Evolutionary conservation across 768 basidiomycete genomes (phyloP).

Genomic region (Phaeotremella fagi): DNA sequence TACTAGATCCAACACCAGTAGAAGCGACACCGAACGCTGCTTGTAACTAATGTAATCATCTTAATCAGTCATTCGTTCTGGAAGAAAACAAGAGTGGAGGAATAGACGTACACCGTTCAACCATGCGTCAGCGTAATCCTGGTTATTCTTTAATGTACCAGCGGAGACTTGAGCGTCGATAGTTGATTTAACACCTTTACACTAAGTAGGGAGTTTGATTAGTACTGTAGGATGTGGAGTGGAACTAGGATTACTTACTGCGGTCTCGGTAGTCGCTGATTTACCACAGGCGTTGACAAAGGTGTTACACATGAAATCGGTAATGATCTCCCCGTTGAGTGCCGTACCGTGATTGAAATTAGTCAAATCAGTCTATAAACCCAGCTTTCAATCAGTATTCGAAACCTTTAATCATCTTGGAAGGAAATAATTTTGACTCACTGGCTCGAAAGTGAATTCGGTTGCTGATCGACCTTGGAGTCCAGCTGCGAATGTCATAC

Average conservation of each 20-base stretch:
- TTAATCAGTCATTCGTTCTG: background rate
- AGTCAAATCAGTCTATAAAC: conserved; percentile 11
- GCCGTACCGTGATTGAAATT: conserved; percentile 34
- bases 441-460: conserved; percentile 28
- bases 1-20: conserved; percentile 12
- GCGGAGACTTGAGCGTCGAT: conserved; percentile 14
- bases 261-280: conserved; percentile 23
- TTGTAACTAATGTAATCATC: conserved; percentile 20
- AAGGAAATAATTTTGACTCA: background rate
- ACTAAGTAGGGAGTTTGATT: conserved; percentile 8
- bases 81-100: background rate
- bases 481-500: conserved; percentile 24
- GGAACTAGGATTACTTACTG: conserved; percentile 1
- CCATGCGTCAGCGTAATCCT: conserved; percentile 31
- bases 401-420: background rate
- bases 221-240: background rate
- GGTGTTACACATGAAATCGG: conserved; percentile 33
- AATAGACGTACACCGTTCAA: conserved; percentile 18
- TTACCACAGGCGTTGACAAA: conserved; percentile 38
- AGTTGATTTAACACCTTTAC: conserved; percentile 19
- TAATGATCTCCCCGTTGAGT: conserved; percentile 30
- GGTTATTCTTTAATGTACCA: conserved; percentile 17
- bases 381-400: too few relatives aligned
- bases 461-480: conserved; percentile 15
- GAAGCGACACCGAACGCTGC: conserved; percentile 27